These are phyloP conservation scores for Talaromyces funiculosus DNA, from an alignment of 2,329 filamentous ascomycete genomes.

Conservation along the genomic window DNA sequence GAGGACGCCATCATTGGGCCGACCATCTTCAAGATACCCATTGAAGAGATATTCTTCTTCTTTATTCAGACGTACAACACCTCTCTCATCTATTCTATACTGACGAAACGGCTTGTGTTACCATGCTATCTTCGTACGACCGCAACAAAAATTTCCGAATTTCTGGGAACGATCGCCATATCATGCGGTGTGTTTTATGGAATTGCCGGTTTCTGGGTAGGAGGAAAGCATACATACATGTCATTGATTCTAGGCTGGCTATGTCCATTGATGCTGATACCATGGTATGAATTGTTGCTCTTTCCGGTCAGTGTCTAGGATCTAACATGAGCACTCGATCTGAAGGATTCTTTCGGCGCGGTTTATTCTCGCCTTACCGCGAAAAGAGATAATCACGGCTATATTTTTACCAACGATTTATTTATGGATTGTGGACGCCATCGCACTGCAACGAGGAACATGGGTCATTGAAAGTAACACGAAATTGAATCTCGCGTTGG, in stretches of 20 bases:
- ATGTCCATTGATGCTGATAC: slow-evolving; percentile 57
- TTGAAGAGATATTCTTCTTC: neutral
- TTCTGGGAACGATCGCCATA: neutral
- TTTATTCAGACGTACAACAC: neutral
- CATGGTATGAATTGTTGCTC: slow-evolving; percentile 44
- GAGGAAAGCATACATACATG: slow-evolving; percentile 54
- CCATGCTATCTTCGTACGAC: neutral
- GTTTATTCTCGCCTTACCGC: neutral
- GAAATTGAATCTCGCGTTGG: neutral
- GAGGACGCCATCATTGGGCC: neutral
- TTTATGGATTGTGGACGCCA: neutral
- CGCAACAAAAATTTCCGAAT: neutral
- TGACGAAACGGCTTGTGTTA: neutral
- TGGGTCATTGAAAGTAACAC: neutral
- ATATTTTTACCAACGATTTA: neutral
- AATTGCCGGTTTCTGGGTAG: slow-evolving; percentile 41
- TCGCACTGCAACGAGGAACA: neutral
- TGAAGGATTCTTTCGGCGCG: neutral
- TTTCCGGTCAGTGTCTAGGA: neutral
- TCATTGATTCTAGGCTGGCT: slow-evolving; percentile 67
- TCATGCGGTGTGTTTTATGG: slow-evolving; percentile 1
- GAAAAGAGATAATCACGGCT: neutral
- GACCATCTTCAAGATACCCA: neutral
- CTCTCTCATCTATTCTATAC: neutral
- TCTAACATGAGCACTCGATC: neutral